These are phyloP conservation scores for Exophiala xenobiotica DNA, from an alignment of 2,329 filamentous ascomycete species.

Conservation along the genomic window DNA sequence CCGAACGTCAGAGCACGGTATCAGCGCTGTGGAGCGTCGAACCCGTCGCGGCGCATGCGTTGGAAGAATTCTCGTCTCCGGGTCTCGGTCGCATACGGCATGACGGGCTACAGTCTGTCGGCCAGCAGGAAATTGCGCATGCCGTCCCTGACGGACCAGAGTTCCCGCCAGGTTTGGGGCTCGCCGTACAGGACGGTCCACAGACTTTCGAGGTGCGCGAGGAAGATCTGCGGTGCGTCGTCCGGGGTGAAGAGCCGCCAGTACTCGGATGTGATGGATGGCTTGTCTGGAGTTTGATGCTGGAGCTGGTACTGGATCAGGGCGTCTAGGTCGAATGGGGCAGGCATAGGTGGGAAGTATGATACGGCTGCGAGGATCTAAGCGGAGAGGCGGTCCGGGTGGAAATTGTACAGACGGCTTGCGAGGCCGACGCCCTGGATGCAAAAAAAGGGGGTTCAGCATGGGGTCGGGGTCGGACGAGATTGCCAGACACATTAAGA, in stretches of 20 bases:
- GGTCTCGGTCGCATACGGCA: not conserved
- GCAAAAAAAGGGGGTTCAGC: too few relatives aligned
- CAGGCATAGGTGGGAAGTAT: not conserved
- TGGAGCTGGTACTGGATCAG: not conserved
- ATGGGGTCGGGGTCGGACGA: too few relatives aligned
- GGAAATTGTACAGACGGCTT: constrained; percentile 4
- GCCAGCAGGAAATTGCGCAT: not conserved
- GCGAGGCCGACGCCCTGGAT: not conserved
- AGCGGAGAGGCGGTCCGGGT: not conserved
- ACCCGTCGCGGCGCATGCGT: not conserved
- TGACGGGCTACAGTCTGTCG: not conserved
- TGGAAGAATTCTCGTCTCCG: not conserved
- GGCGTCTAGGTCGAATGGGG: not conserved
- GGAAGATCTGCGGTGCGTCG: not conserved
- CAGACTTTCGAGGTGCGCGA: not conserved
- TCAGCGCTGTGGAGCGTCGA: not conserved
- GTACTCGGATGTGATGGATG: too few relatives aligned
- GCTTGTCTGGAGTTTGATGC: not conserved
- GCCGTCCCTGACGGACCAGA: not conserved
- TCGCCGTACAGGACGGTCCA: not conserved
- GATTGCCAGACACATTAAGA: not conserved
- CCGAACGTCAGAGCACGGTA: not conserved
- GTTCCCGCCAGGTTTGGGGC: not conserved
- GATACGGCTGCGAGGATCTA: not conserved
- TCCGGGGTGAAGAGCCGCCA: constrained; percentile 1